Base-by-base conservation (phyloP, 192 early-diverging fungal species). In the Coemansia sp. region DNA sequence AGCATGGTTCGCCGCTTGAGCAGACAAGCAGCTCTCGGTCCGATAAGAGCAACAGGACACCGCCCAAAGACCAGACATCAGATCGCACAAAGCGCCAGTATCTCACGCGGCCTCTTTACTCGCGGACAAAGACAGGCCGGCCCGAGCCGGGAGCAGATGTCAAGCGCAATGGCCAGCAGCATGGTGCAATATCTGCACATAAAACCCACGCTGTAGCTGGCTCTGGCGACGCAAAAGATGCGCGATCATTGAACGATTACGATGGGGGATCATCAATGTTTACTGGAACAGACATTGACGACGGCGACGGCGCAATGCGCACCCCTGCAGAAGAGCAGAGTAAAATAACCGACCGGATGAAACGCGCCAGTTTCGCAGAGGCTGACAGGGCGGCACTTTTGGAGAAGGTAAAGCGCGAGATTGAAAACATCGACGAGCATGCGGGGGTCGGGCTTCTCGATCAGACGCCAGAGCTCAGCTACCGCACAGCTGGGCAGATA, bases 381-480 rank as follows among this genome's bases (percentile, higher is more conserved):
- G 58, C 78, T 11, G 78, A 73, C 5, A 80, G 71, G 60, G 78
- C 78, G 20, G 78, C 66, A 36, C 66, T 75, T 43, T 55, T 80
- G 35, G 78, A 68, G 21, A 67, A 67, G 45, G 78, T 72, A 24
- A 65, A 66, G 20, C 78, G 72, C 43, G 78, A 80, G 56, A 80
- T 80, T 38, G 78, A 80, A 33, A 68, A 68, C 16, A 49, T 80
- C 18, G 78, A 80, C 21, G 78, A 71, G 69, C 78, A 80, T 20
- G 78, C 62, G 34, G 78, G 78, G 26, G 78, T 80, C 3, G 78
- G 78, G n/a, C 78, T 80, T 46, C 62, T 80, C 16, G 78, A 80
- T 60, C 78, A 75, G 61, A 80, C 78, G 5, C 78, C 78, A 1
- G 78, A 80, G 62, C 67, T 80, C 55, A 75, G 66, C 69, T 80